Percentiles rank a stretch among this genome's conserved stretches.
These are phyloP conservation scores for Chaetomium globosum DNA, from an alignment of 2,329 filamentous ascomycete genomes.

Conservation along the genomic window DNA sequence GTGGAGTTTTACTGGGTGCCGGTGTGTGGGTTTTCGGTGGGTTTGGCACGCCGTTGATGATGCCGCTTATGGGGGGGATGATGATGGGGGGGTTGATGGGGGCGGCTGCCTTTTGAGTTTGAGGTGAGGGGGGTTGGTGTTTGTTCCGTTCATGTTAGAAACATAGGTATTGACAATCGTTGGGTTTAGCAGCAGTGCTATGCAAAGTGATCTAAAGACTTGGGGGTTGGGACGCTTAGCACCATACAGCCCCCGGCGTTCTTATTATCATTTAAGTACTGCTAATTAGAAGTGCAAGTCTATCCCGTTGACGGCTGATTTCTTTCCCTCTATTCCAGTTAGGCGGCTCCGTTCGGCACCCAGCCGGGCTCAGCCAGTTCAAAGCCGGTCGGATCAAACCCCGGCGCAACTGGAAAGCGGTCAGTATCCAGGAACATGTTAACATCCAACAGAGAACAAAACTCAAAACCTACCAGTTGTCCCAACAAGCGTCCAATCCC, in stretches of 20 bases:
- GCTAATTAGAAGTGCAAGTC: not conserved
- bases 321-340: not conserved
- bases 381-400: constrained; percentile 1
- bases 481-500: constrained; percentile 54
- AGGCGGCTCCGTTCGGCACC: constrained; percentile 4
- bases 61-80: constrained; percentile 51
- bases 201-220: not conserved
- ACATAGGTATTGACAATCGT: not conserved
- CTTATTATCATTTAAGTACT: not conserved
- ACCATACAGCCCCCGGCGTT: too few species aligned
- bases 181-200: not conserved
- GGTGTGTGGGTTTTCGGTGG: constrained; percentile 50
- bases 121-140: not conserved
- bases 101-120: constrained; percentile 11
- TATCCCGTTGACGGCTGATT: not conserved
- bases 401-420: constrained; percentile 5
- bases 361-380: constrained; percentile 9
- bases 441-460: not conserved
- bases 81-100: constrained; percentile 48
- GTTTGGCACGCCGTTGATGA: constrained; percentile 49
- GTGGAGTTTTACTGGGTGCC: constrained; percentile 51
- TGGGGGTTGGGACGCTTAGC: not conserved
- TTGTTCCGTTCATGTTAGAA: not conserved
- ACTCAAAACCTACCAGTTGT: constrained; percentile 24
- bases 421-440: not conserved